Evolutionary conservation across 2,329 filamentous ascomycete species (phyloP).

Genomic region (Rhexocercosporidium sp.): DNA sequence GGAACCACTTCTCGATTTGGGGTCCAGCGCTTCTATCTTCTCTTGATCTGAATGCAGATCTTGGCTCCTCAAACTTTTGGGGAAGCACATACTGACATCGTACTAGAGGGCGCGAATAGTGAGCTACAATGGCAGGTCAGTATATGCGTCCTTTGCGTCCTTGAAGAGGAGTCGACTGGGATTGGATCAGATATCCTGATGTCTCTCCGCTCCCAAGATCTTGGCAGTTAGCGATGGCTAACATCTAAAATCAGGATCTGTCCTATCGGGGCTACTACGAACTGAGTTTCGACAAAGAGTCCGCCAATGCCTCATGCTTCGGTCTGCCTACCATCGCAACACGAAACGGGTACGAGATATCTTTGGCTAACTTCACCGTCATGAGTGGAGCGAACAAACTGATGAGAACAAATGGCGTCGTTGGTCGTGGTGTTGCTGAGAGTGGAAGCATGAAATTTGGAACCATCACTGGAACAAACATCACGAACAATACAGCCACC

Average conservation of each 20-base stretch:
- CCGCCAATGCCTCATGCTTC: constrained; percentile 68
- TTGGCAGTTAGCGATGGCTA: background rate
- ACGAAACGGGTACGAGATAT: constrained; percentile 67
- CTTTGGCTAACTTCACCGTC: constrained; percentile 74
- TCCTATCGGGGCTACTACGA: constrained; percentile 79
- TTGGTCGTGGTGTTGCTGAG: constrained; percentile 50
- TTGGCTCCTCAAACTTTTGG: too few species aligned
- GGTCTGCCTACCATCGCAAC: constrained; percentile 64
- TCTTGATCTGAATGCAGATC: too few species aligned
- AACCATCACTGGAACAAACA: constrained; percentile 24
- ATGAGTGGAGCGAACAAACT: constrained; percentile 61
- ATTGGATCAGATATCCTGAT: background rate
- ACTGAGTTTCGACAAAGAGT: constrained; percentile 60
- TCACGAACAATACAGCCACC: constrained; percentile 33
- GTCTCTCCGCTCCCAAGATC: background rate
- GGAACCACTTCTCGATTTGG: too few species aligned
- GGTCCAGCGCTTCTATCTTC: too few species aligned
- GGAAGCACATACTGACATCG: too few species aligned
- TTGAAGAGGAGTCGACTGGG: background rate
- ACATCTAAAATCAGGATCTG: constrained; percentile 50
- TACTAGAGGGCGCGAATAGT: constrained; percentile 53
- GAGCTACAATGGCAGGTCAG: constrained; percentile 69
- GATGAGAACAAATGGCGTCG: constrained; percentile 46
- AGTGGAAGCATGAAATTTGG: constrained; percentile 57
- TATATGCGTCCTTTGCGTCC: background rate